Base-by-base conservation (phyloP, 2,329 filamentous ascomycete species). In the Trichoderma sp. region DNA sequence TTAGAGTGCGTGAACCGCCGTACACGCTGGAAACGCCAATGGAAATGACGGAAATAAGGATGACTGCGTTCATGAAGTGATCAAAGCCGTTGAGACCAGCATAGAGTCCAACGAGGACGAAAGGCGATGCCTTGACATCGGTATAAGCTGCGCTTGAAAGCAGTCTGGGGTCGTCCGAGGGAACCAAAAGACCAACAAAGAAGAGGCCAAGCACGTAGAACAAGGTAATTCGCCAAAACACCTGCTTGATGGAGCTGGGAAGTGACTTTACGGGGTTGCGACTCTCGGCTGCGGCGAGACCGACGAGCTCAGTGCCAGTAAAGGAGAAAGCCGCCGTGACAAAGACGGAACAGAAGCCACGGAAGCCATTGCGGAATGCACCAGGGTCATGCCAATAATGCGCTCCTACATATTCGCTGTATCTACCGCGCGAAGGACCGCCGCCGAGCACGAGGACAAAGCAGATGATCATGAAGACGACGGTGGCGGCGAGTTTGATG, bases 231-330 rank as follows among this genome's bases (percentile, higher is more conserved):
- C 83, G 82, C 83, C 83, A 85, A 73, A 85, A 85, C 37, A 85
- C 91, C 79, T 95, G 92, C 82, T 94, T 95, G 75, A 94, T 88
- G 2, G 93, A 92, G 27, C 88, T 90, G 0, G 93, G 93, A 0
- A 96, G 85, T 0, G 89, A 87, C 77, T 92, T 89, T 71, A 88
- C 85, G 0, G 90, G 90, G 75, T 92, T 91, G 4, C 77, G 79
- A 0, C 89, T 87, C 79, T 92, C 90, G 14, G 90, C 90, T 4
- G 90, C 90, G 5, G 89, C 89, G 10, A 92, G 85, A 75, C 90
- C 90, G 57, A 92, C 89, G 5, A 91, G 81, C 76, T 92, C 90
- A 1, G 89, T 91, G 13, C 89, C 89, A 2, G 88, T 85, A 72
- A 90, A 92, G 47, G 89, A 83, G 74, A 92, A 92, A 14, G 89